These are phyloP conservation scores for Albophoma yamanashiensis DNA, from an alignment of 2,329 filamentous ascomycete species.

Conservation along the genomic window DNA sequence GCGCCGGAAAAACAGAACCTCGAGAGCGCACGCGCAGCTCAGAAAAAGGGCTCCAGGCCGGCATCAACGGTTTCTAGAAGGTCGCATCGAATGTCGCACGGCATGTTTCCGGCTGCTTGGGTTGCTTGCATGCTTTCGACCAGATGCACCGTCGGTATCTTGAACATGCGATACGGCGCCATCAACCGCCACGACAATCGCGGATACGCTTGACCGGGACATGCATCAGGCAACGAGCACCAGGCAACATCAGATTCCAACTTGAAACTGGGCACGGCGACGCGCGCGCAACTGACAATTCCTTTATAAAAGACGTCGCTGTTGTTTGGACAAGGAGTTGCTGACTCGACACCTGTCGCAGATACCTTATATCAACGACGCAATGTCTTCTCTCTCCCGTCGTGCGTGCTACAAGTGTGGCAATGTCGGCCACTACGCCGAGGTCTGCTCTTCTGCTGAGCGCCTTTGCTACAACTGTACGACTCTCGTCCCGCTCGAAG, in stretches of 20 bases:
- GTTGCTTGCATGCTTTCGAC: not conserved
- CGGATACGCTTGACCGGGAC: not conserved
- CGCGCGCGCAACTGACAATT: not conserved
- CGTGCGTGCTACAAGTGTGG: slow-evolving; percentile 77
- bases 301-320: not conserved
- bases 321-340: not conserved
- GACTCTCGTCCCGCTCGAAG: slow-evolving; percentile 18
- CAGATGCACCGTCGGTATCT: not conserved
- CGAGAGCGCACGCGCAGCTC: not conserved
- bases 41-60: no score
- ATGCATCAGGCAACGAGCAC: not conserved
- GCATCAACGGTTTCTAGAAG: not conserved
- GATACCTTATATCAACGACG: slow-evolving; percentile 9
- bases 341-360: slow-evolving; percentile 22
- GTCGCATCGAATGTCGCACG: slow-evolving; percentile 1
- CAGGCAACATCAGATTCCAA: not conserved
- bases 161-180: not conserved
- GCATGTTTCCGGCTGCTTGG: not conserved
- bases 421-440: slow-evolving; percentile 70
- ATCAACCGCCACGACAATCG: not conserved
- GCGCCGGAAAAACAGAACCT: not conserved
- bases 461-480: slow-evolving; percentile 99
- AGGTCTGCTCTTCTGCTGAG: slow-evolving; percentile 96
- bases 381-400: slow-evolving; percentile 71
- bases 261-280: not conserved